Evolutionary conservation across 495 filamentous ascomycete species (phyloP), one percentile per base, ranked within the genome.

Genomic region (Hyaloscypha finlandica): DNA sequence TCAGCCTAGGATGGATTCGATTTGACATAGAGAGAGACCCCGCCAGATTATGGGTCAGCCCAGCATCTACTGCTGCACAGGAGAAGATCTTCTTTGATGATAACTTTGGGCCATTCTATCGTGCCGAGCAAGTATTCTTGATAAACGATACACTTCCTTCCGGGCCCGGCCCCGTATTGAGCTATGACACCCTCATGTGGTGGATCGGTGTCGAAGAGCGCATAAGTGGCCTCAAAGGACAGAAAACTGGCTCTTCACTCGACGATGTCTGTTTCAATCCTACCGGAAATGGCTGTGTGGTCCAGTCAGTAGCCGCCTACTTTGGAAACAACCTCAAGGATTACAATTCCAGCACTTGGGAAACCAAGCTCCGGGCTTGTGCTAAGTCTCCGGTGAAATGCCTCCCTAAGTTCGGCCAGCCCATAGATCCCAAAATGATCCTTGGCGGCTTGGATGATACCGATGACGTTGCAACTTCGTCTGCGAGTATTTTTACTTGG

Each of bases 91-190:
- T 95, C 75, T 99, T 97, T 72, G 95, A 98, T 76, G 77, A 86
- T n/a, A 93, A 91, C 64, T 99, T 99, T 74, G 96, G 94, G 1
- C 92, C 96, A 2, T 99, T 99, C 75, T 98, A 91, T 75, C 92
- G 95, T 19, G 90, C 94, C 3, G 91, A 99, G 75, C 94, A 98
- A 77, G 88, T 89, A 2, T 98, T 98, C 75, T 75, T 99, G 42
- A 91, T 98, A 64, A 99, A 98, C 70, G 93, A 97, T 71, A 92
- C 87, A 8, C 75, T 83, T 11, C 68, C 81, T 8, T 80, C 79
- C 8, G 88, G 85, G 0, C 84, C 85, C 25, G 89, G 89, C 2
- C 92, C 92, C 3, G 90, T 97, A 19, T 75, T 99, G 61, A 90
- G 87, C 75, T 95, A 94, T 66, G 90, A 97, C 5, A 97, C 91